phyloP scores from a whole-genome alignment of 1,284 basidiomycete genomes.

The Cryptococcus sp. region DNA sequence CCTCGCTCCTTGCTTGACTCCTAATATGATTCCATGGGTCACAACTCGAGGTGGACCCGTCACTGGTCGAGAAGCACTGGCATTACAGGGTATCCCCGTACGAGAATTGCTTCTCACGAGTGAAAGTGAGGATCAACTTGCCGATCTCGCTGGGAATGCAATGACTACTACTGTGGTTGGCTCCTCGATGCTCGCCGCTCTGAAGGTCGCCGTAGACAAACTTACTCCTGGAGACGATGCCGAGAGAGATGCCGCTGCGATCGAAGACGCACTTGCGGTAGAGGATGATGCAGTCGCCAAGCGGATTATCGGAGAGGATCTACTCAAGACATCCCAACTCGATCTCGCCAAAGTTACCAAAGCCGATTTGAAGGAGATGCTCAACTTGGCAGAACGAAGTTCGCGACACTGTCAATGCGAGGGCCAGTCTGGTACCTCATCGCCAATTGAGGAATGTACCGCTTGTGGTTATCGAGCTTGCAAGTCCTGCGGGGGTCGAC shows the following conservation, averaged over 20 bases:
- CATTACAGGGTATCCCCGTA: slow-evolving; percentile 88
- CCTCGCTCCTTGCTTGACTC: slow-evolving; percentile 86
- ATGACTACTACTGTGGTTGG: slow-evolving; percentile 97
- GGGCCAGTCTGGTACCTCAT: slow-evolving; percentile 69
- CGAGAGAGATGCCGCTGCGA: slow-evolving; percentile 43
- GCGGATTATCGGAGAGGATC: slow-evolving; percentile 65
- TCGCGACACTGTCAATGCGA: slow-evolving; percentile 82
- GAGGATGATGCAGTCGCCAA: slow-evolving; percentile 51
- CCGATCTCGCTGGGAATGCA: slow-evolving; percentile 91
- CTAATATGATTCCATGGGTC: slow-evolving; percentile 93
- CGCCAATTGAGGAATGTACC: slow-evolving; percentile 65
- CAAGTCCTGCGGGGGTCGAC: slow-evolving; percentile 79
- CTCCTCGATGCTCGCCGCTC: slow-evolving; percentile 76
- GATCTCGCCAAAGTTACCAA: slow-evolving; percentile 61
- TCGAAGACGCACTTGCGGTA: slow-evolving; percentile 48
- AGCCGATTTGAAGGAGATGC: slow-evolving; percentile 56
- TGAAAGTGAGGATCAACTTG: slow-evolving; percentile 88
- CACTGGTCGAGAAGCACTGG: slow-evolving; percentile 85
- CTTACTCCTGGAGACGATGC: slow-evolving; percentile 62
- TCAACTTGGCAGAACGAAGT: slow-evolving; percentile 64
- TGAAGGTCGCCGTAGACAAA: slow-evolving; percentile 63
- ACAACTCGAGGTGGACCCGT: slow-evolving; percentile 95
- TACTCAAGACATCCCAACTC: slow-evolving; percentile 59
- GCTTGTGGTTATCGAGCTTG: slow-evolving; percentile 79
- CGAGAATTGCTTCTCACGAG: slow-evolving; percentile 86